Evolutionary conservation across 495 filamentous ascomycete species (phyloP), one percentile per base, ranked within the genome.

Genomic region (Aspergillus carlsbadensis): DNA sequence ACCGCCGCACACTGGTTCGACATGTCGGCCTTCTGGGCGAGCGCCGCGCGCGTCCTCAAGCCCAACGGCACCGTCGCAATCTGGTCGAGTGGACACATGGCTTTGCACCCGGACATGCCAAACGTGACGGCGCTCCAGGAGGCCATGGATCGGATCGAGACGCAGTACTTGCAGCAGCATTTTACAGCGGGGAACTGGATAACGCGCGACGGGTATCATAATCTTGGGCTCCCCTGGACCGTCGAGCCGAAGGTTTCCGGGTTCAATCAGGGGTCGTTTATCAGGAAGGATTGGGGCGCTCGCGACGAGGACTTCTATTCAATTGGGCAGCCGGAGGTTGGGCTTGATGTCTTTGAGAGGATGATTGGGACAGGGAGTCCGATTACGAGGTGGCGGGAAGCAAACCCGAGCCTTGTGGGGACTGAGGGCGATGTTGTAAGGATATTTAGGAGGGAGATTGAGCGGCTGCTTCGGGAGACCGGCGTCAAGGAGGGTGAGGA

Each of bases 1-100:
- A 81, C 70, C 24, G 75, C 81, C 0, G 80, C 79, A 7, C 84
- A 86, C 59, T 87, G 83, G 83, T 84, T 86, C 72, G 74, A 85
- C 56, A 78, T 84, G 74, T 41, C 72, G 8, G 50, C 56, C 1
- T 86, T 87, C 66, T 87, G 80, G 77, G 26, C 41, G 0, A 60
- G 62, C 1, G 82, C 80, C 0, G 81, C 78, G 0, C 65, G 70
- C 18, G 68, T 79, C 7, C 59, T 87, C 14, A 78, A 75, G 54
- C 78, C 78, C 4, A 79, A 79, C 5, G 84, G 82, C 11, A 86
- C 74, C 0, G 78, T 86, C 5, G 80, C 78, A 0, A 29, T 86
- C 2, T 87, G 82, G 83, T 33, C 47, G 14, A 58, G 33, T 2
- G 47, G 31, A 43, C 44, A 61, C 54, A 51, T 54, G 57, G 35